Evolutionary conservation across 2,329 filamentous ascomycete species (phyloP).

Genomic region (Elsinoe australis): DNA sequence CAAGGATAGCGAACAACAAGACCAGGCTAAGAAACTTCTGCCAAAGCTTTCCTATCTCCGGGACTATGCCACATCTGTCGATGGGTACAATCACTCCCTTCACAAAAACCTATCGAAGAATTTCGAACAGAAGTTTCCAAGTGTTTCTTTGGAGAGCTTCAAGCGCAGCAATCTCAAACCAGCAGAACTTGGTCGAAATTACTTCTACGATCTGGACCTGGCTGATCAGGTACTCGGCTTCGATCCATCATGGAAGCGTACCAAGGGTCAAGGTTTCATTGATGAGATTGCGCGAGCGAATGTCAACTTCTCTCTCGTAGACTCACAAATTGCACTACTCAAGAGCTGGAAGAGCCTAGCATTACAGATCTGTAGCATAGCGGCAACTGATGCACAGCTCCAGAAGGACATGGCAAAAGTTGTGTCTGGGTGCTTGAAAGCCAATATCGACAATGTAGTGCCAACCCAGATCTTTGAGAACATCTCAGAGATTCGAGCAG

Average conservation of each 20-base stretch:
- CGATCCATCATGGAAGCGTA: constrained; percentile 65
- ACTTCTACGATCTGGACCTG: constrained; percentile 74
- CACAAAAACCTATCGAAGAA: constrained; percentile 82
- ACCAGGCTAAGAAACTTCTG: constrained; percentile 63
- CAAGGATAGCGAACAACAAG: constrained; percentile 63
- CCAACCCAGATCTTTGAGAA: constrained; percentile 76
- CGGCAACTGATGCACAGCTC: constrained; percentile 47
- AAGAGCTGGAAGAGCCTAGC: constrained; percentile 84
- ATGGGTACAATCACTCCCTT: constrained; percentile 77
- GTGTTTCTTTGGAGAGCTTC: constrained; percentile 67
- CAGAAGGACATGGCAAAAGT: constrained; percentile 66
- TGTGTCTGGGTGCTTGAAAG: constrained; percentile 65
- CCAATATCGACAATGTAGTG: constrained; percentile 65
- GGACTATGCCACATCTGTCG: constrained; percentile 68
- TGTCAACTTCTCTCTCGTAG: constrained; percentile 80
- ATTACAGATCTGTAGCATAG: constrained; percentile 68
- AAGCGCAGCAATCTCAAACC: constrained; percentile 58
- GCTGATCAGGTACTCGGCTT: constrained; percentile 69
- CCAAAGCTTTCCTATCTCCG: constrained; percentile 72
- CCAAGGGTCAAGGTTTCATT: constrained; percentile 60
- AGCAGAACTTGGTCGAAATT: constrained; percentile 57
- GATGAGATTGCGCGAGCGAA: constrained; percentile 82
- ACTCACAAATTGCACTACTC: constrained; percentile 80
- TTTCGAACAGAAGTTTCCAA: constrained; percentile 67
- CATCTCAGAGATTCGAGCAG: constrained; percentile 66